Base-by-base conservation (phyloP, 2,329 filamentous ascomycete species). In the Diaporthe capsici region DNA sequence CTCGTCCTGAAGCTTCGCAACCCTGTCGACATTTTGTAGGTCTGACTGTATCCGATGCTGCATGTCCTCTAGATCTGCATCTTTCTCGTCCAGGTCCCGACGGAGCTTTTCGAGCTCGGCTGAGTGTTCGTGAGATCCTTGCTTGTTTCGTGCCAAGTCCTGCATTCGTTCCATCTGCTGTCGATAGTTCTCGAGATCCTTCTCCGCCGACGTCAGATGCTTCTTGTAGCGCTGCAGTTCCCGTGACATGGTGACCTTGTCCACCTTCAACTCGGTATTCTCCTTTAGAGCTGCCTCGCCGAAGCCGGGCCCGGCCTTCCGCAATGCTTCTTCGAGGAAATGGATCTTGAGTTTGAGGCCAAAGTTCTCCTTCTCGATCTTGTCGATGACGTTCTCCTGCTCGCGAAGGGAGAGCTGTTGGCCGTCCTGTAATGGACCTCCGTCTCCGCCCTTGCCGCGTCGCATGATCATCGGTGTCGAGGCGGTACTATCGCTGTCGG, bases 281-380 rank as follows among this genome's bases (percentile, higher is more conserved):
- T 99, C 97, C 82, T 94, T 95, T 39, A 99, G 87, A 4, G 96
- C 95, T 42, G 92, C 92, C 83, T 98, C 94, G 81, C 96, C 97
- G 86, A 96, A 97, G 73, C 96, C 95, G 10, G 95, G 95, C 0
- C 96, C 96, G 73, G 94, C 92, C 83, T 97, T 98, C 72, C 93
- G 91, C 68, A 99, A 86, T 20, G 95, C 94, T 80, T 98, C 95
- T 83, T 99, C 95, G 74, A 99, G 89, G 83, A 98, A 99, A 84
- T 98, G 95, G 72, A 98, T 98, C 84, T 98, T 98, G 80, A 98
- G 90, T 84, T 98, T 98, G 72, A 99, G 88, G 34, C 95, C 95
- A 82, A 98, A 99, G 82, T 99, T 99, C 82, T 98, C 97, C 87
- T 99, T 99, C 82, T 98, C 95, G 80, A 99, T 96, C 82, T 94